Percentiles rank a stretch among this genome's conserved stretches.
Conservation (phyloP, 2,329 filamentous ascomycete species). For the Coleophoma crateriformis region DNA sequence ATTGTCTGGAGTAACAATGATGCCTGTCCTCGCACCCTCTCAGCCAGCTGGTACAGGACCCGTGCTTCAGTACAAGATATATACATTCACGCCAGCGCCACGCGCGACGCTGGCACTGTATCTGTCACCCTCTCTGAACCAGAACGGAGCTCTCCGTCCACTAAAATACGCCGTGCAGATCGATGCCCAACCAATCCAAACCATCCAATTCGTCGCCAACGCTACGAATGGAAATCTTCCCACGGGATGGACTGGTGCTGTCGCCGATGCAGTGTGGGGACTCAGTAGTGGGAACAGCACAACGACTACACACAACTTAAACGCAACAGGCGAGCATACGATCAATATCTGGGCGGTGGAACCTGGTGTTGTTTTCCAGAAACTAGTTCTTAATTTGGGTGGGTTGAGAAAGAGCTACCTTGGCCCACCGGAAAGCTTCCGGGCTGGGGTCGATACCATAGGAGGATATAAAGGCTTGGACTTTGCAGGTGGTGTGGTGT, state of each 20-base stretch:
- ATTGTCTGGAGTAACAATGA: slow-evolving; percentile 49
- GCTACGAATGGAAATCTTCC: slow-evolving; percentile 16
- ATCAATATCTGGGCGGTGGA: slow-evolving; percentile 30
- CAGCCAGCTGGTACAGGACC: slow-evolving; percentile 43
- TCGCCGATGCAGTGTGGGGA: slow-evolving; percentile 21
- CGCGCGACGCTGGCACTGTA: slow-evolving; percentile 36
- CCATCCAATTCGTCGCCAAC: slow-evolving; percentile 26
- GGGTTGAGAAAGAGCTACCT: slow-evolving; percentile 33
- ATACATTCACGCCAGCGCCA: slow-evolving; percentile 46
- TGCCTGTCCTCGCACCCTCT: slow-evolving; percentile 44
- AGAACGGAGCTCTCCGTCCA: slow-evolving; percentile 36
- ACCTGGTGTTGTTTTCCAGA: slow-evolving; percentile 31
- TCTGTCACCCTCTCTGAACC: slow-evolving; percentile 48
- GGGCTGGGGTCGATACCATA: slow-evolving; percentile 10
- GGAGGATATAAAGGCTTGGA: background rate
- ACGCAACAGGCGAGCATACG: slow-evolving; percentile 19
- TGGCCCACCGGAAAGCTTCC: slow-evolving; percentile 32
- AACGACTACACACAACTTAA: slow-evolving; percentile 20
- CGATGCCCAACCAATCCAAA: slow-evolving; percentile 29
- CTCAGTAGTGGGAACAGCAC: slow-evolving; percentile 18
- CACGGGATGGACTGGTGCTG: slow-evolving; percentile 15
- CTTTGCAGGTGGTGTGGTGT: no score
- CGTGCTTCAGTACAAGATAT: slow-evolving; percentile 55
- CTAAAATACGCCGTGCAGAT: slow-evolving; percentile 45
- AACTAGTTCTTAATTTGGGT: slow-evolving; percentile 34